Base-by-base conservation (phyloP, 2,329 filamentous ascomycete genomes). In the Diplodia mutila region DNA sequence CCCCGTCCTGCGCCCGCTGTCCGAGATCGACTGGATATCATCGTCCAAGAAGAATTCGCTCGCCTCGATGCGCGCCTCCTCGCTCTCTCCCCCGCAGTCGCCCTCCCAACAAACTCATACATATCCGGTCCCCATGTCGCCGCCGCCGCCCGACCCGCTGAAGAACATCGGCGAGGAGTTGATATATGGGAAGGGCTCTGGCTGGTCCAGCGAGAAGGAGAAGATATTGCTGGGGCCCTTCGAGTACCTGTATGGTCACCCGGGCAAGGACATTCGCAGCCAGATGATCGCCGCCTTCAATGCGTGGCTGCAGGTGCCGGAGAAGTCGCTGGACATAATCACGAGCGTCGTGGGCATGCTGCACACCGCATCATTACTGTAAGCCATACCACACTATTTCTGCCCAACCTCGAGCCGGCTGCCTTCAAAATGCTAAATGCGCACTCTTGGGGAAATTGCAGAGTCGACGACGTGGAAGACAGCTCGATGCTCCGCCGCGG, bases 401-500 rank as follows among this genome's bases (percentile, higher is more conserved):
- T 2, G 51, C 42, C 8, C 18, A 2, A 27, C 21, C 65, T 34
- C 27, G 14, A 8, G 8, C n/a, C 42, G 18, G 11, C 42, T 21
- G 39, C 7, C 39, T 46, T 46, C 39, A n/a, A 46, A n/a, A 46
- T 2, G 8, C 42, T 46, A 21, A 46, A 7, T 21, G 37, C 37
- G 16, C 37, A 42, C 37, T 42, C 16, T 42, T 42, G 42, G 42
- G 18, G 42, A 21, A n/a, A 21, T 46, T 51, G 61, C 67, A 79
- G 77, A 27, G 87, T 96, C 67, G 93, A 97, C 79, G 93, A 97
- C 77, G 92, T 97, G 7, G 91, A 97, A 81, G 93, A 97, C 80
- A 89, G 86, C 51, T 93, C 91, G 2, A 80, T 88, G 70, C 85
- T 96, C 32, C 89, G 93, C 49, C 87, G 93, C 49, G 92, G 93